Evolutionary conservation across 1,284 basidiomycete genomes (phyloP).

Genomic region (Mycena sp.): DNA sequence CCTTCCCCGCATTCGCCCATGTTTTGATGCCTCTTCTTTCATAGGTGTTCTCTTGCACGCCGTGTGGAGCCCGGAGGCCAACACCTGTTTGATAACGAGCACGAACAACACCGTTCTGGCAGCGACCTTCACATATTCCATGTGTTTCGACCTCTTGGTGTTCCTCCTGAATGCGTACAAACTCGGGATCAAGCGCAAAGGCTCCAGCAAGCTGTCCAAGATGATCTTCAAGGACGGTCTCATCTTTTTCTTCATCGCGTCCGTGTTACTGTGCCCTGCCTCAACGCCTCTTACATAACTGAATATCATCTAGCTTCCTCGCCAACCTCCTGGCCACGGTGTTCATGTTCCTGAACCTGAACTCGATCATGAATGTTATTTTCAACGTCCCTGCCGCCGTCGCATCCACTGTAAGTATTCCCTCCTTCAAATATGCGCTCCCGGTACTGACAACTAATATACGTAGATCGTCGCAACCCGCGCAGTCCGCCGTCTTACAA

Average conservation of each 20-base stretch:
- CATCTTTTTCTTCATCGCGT: conserved; percentile 80
- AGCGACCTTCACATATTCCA: conserved; percentile 71
- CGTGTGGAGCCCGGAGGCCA: conserved; percentile 53
- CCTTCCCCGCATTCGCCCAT: background rate
- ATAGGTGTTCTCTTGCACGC: conserved; percentile 70
- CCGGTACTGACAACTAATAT: background rate
- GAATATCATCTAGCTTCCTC: conserved; percentile 57
- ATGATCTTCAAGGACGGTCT: conserved; percentile 48
- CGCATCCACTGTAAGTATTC: conserved; percentile 54
- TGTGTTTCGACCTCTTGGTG: conserved; percentile 75
- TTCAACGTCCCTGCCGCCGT: conserved; percentile 69
- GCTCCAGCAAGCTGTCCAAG: conserved; percentile 27
- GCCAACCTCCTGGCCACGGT: conserved; percentile 75
- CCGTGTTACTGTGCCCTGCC: conserved; percentile 40
- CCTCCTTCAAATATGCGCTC: background rate
- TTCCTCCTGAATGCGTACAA: conserved; percentile 70
- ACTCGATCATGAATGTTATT: conserved; percentile 68
- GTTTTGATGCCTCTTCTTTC: background rate
- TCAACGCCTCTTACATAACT: background rate
- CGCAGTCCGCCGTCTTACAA: conserved; percentile 71
- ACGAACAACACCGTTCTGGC: conserved; percentile 68
- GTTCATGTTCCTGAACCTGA: conserved; percentile 68
- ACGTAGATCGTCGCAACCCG: conserved; percentile 78
- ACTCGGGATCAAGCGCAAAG: conserved; percentile 48
- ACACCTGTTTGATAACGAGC: conserved; percentile 62